phyloP scores from a whole-genome alignment of 352 stramenopile genomes.

The Pythium diclinum region DNA sequence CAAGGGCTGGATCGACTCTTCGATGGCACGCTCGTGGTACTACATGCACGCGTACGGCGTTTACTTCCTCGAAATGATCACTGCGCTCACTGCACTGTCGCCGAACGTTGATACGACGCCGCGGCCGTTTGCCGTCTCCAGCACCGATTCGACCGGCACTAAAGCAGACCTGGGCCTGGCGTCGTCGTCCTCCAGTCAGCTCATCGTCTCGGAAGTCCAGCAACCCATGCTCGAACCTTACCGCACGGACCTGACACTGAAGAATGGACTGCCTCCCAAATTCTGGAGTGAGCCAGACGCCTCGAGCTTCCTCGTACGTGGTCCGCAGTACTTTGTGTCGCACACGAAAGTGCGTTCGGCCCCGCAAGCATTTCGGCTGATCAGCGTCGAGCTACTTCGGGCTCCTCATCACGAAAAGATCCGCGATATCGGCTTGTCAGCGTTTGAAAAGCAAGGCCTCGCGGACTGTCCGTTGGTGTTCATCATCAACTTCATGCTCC shows the following conservation, averaged over 20 bases:
- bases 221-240: conserved; percentile 58
- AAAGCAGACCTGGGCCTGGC: background rate
- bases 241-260: conserved; percentile 55
- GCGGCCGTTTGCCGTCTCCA: conserved; percentile 11
- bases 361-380: conserved; percentile 57
- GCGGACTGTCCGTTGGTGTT: conserved; percentile 53
- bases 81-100: conserved; percentile 23
- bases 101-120: conserved; percentile 17
- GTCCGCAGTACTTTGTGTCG: conserved; percentile 60
- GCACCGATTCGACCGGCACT: background rate
- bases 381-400: conserved; percentile 69
- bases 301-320: conserved; percentile 58
- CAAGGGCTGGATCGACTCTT: conserved; percentile 69
- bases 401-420: conserved; percentile 38
- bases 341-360: conserved; percentile 57
- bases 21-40: conserved; percentile 56
- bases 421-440: conserved; percentile 65
- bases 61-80: conserved; percentile 80
- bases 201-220: conserved; percentile 63
- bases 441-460: conserved; percentile 48
- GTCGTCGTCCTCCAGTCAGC: conserved; percentile 11
- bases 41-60: conserved; percentile 76
- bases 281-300: conserved; percentile 82
- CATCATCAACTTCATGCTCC: conserved; percentile 83
- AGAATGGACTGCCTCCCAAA: conserved; percentile 58